Evolutionary conservation across 768 basidiomycete species (phyloP).

Genomic region (Suillus subaureus): DNA sequence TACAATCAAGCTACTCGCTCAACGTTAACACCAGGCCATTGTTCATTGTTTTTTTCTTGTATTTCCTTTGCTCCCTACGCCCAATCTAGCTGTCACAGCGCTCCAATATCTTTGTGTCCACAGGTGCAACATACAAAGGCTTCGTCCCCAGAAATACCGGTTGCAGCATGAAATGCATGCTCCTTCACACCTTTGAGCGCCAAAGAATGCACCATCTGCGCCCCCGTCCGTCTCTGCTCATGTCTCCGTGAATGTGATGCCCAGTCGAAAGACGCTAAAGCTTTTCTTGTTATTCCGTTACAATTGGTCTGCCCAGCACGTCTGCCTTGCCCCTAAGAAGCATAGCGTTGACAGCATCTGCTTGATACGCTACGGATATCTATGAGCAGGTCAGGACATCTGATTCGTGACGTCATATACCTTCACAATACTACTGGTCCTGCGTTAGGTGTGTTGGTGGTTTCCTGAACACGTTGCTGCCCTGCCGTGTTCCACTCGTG

Average conservation of each 20-base stretch:
- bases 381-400: constrained; percentile 70
- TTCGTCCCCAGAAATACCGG: background rate
- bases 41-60: background rate
- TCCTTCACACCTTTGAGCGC: background rate
- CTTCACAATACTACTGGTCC: constrained; percentile 91
- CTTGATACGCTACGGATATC: constrained; percentile 96
- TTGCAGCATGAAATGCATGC: background rate
- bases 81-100: background rate
- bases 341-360: constrained; percentile 88
- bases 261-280: constrained; percentile 81
- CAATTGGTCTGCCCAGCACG: constrained; percentile 87
- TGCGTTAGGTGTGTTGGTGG: constrained; percentile 94
- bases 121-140: background rate
- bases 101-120: background rate
- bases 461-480: constrained; percentile 89
- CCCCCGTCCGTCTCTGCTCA: constrained; percentile 94
- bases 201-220: constrained; percentile 89
- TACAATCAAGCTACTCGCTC: background rate
- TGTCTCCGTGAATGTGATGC: constrained; percentile 91
- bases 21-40: background rate
- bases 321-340: constrained; percentile 95
- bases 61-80: background rate
- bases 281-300: constrained; percentile 84
- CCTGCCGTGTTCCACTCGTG: constrained; percentile 92
- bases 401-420: constrained; percentile 95